A percentile compares a stretch with the other conserved stretches of the same genome.
phyloP scores from a whole-genome alignment of 345 rosid species.

The Eucalyptus cloeziana region DNA sequence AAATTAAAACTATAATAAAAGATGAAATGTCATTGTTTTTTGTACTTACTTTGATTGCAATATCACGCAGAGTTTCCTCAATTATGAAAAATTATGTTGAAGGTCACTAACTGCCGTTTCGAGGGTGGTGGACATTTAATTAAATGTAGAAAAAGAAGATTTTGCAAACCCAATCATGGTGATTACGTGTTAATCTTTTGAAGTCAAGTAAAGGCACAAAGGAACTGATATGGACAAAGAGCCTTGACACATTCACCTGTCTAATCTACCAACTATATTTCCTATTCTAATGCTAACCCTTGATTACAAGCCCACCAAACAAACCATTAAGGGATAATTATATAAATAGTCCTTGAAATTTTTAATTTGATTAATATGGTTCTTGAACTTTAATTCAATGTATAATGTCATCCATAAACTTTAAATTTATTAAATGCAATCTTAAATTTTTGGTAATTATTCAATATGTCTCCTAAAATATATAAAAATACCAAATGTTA shows the following conservation, averaged over 20 bases:
- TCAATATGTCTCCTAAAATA: not conserved
- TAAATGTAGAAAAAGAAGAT: not conserved
- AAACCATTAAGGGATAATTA: not conserved
- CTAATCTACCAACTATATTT: not conserved
- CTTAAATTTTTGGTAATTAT: not conserved
- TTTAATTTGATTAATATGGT: not conserved
- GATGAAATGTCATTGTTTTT: not conserved
- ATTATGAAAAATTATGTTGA: not conserved
- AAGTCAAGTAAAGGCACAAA: not conserved
- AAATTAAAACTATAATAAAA: not conserved
- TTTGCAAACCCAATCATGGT: no score
- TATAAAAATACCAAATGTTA: not conserved
- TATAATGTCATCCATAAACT: no score
- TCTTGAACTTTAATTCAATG: rapidly evolving
- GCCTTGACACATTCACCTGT: not conserved
- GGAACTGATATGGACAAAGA: not conserved
- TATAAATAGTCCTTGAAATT: not conserved
- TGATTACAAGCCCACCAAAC: not conserved
- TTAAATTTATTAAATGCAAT: no score
- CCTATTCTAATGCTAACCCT: not conserved
- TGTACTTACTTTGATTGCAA: not conserved
- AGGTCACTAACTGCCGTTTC: not conserved
- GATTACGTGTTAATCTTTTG: not conserved
- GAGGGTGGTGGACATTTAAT: rapidly evolving
- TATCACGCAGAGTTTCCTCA: not conserved